Evolutionary conservation across 805 yeast genomes (phyloP).

Genomic region (Wickerhamomyces canadensis): DNA sequence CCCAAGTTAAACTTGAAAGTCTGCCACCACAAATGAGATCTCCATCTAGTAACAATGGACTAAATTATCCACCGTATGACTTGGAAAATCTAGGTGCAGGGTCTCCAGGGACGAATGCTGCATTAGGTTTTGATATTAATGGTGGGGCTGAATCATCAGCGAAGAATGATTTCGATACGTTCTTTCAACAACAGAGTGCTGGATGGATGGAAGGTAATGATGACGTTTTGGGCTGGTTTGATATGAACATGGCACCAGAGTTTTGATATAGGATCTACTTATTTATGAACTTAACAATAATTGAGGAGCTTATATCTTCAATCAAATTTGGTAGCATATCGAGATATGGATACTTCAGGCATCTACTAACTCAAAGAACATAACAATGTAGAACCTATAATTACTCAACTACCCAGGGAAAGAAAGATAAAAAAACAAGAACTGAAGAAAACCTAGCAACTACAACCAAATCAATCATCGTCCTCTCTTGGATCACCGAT

Average conservation of each 20-base stretch:
- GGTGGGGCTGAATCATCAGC: constrained; percentile 20
- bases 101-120: constrained; percentile 9
- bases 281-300: too few relatives aligned
- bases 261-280: constrained; percentile 28
- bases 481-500: constrained; percentile 88
- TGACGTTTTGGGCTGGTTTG: constrained; percentile 93
- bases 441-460: not conserved
- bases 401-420: too few relatives aligned
- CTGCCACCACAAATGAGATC: constrained; percentile 12
- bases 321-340: too few relatives aligned
- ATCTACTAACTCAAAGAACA: too few relatives aligned
- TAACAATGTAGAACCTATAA: too few relatives aligned
- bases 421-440: not conserved
- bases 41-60: not conserved
- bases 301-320: too few relatives aligned
- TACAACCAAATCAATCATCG: constrained; percentile 14
- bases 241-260: constrained; percentile 66
- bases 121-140: constrained; percentile 7
- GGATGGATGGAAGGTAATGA: constrained; percentile 87
- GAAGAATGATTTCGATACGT: constrained; percentile 40
- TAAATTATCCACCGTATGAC: constrained; percentile 10
- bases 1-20: not conserved
- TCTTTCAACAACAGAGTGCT: constrained; percentile 75
- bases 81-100: constrained; percentile 9
- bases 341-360: too few relatives aligned